Conservation (phyloP, 768 basidiomycete genomes). For the Mycena epipterygia region DNA sequence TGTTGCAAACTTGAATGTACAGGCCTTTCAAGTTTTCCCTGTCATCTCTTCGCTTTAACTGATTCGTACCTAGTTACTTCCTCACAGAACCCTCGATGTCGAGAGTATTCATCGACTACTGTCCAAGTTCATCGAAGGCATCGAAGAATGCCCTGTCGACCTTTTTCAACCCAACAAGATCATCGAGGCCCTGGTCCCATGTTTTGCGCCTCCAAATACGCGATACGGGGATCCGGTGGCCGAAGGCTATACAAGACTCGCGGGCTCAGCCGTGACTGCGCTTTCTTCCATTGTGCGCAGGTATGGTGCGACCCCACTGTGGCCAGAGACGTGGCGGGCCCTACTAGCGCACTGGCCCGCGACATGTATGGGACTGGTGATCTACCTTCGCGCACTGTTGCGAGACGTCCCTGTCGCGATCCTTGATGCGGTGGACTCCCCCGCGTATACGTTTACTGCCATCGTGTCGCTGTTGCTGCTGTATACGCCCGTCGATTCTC, state of each 20-base stretch:
- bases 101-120: not conserved
- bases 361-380: constrained; percentile 5
- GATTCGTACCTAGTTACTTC: not conserved
- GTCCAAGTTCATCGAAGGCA: not conserved
- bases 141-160: not conserved
- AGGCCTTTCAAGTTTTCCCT: too few relatives aligned
- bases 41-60: too few relatives aligned
- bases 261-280: not conserved
- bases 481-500: constrained; percentile 13
- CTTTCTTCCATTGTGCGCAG: constrained; percentile 13
- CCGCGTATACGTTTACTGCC: constrained; percentile 16
- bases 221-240: constrained; percentile 3
- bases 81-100: not conserved
- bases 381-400: constrained; percentile 8
- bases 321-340: not conserved
- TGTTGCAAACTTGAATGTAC: too few relatives aligned
- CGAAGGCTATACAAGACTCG: not conserved
- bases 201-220: not conserved
- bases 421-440: constrained; percentile 20
- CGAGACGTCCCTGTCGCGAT: not conserved
- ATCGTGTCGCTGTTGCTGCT: constrained; percentile 21
- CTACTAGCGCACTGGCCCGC: not conserved
- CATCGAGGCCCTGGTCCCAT: constrained; percentile 9
- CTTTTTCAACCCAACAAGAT: not conserved
- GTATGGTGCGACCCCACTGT: not conserved